Conservation (phyloP, 2,329 filamentous ascomycete genomes). For the Fusarium tuaranense region DNA sequence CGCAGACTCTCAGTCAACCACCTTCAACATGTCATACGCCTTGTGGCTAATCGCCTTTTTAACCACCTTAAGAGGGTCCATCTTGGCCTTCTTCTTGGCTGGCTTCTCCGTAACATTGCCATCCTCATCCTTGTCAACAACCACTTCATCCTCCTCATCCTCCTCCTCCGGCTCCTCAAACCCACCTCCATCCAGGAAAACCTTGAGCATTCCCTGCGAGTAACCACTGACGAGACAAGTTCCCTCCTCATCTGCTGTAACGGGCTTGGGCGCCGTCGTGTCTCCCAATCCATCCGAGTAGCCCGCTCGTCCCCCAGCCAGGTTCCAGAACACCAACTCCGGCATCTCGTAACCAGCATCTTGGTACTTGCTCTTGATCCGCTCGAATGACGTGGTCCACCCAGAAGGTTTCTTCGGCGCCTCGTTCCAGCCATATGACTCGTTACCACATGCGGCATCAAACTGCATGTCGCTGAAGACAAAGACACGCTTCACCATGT, state of each 20-base stretch:
- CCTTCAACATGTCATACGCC: constrained; percentile 66
- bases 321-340: constrained; percentile 71
- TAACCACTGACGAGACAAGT: constrained; percentile 67
- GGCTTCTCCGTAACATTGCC: constrained; percentile 24
- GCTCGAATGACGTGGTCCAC: constrained; percentile 62
- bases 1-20: constrained; percentile 59
- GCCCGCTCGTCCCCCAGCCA: constrained; percentile 56
- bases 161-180: constrained; percentile 54
- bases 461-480: constrained; percentile 74
- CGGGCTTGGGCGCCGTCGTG: constrained; percentile 60
- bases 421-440: not conserved
- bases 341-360: constrained; percentile 68
- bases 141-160: constrained; percentile 51
- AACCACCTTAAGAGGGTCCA: constrained; percentile 58
- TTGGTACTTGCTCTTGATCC: constrained; percentile 59
- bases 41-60: constrained; percentile 64
- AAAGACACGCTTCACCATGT: constrained; percentile 72
- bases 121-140: constrained; percentile 46
- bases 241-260: constrained; percentile 56
- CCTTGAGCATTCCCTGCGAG: constrained; percentile 68
- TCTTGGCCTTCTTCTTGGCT: constrained; percentile 53
- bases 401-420: not conserved
- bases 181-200: constrained; percentile 63
- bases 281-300: constrained; percentile 38
- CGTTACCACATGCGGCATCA: constrained; percentile 48